Evolutionary conservation across 2,329 filamentous ascomycete species (phyloP), one percentile per base, ranked within the genome.

Genomic region (Pseudocercospora crystallina): DNA sequence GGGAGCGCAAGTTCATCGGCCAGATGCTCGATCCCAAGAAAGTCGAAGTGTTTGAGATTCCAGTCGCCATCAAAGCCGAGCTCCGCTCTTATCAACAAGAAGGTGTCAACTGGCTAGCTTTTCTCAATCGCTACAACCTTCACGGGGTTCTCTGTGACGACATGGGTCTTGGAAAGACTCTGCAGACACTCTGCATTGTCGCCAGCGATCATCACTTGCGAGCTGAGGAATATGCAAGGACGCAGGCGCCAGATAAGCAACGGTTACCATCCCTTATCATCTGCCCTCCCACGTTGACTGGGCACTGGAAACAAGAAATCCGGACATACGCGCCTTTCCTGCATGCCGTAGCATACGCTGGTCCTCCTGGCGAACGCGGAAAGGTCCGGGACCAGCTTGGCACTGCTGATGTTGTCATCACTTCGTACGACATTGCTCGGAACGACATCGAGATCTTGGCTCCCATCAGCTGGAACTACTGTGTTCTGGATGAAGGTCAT

Each of bases 81-180:
- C 81, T 99, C 44, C 89, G 94, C 57, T 95, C 91, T 0, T 99
- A 99, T 67, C 95, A 99, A 70, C 94, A 99, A 71, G 94, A 99
- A 47, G 94, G 94, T 68, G 92, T 99, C 66, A 99, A 99, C 68
- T 99, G 94, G 94, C 82, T 99, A 44, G 86, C 95, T 49, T 99
- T 99, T 74, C 84, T 99, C 61, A 99, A 99, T 69, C 91, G 91
- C 51, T 99, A 97, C 68, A 92, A 99, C 64, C 82, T 99, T 1
- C 95, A 99, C 63, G 94, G 94, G 42, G 96, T 99, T 70, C 88
- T 99, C 53, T 99, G 94, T 68, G 94, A 99, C 65, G 94, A 99
- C 69, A 99, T 99, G 94, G 94, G 94, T 65, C 86, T 99, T 26
- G 94, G 94, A 43, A 99, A 99, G 75, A 99, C 94, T 1, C 76